These are phyloP conservation scores for Benincasa hispida DNA, from an alignment of 306 rosid genomes.

Conservation along the genomic window DNA sequence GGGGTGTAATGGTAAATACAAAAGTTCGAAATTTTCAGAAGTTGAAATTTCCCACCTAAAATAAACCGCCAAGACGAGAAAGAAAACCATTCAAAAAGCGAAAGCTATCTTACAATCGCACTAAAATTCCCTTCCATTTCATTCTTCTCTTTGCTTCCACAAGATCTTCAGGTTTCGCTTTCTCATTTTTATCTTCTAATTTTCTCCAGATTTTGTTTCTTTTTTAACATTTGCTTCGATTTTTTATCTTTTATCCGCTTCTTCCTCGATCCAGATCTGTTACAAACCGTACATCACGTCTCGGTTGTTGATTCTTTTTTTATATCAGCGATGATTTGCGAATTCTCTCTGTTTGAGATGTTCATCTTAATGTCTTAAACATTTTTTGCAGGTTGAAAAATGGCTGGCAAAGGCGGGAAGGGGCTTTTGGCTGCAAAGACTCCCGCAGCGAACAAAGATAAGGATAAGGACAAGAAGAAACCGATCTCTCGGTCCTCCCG, in stretches of 20 bases:
- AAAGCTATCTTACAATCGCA: background rate
- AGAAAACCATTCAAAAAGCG: background rate
- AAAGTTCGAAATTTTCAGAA: background rate
- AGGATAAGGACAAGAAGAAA: constrained; percentile 77
- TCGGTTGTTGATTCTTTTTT: background rate
- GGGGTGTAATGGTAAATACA: background rate
- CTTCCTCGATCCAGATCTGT: background rate
- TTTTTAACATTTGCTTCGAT: background rate
- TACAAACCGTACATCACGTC: background rate
- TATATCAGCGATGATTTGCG: background rate
- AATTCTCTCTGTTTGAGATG: background rate
- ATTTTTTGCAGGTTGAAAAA: constrained; percentile 6
- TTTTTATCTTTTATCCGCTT: background rate
- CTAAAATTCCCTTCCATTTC: background rate
- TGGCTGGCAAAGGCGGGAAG: constrained; percentile 98
- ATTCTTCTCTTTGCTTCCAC: background rate
- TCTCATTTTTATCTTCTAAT: background rate
- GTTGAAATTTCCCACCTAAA: constrained; percentile 25
- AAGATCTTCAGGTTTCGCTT: constrained; percentile 17
- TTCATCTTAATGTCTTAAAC: background rate
- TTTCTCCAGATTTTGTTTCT: background rate
- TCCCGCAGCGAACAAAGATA: constrained; percentile 74
- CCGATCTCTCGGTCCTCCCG: constrained; percentile 94
- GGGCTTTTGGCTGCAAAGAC: constrained; percentile 90
- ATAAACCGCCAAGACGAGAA: constrained; percentile 13